Evolutionary conservation across 495 filamentous ascomycete species (phyloP).

Genomic region (Baudoinia panamericana): DNA sequence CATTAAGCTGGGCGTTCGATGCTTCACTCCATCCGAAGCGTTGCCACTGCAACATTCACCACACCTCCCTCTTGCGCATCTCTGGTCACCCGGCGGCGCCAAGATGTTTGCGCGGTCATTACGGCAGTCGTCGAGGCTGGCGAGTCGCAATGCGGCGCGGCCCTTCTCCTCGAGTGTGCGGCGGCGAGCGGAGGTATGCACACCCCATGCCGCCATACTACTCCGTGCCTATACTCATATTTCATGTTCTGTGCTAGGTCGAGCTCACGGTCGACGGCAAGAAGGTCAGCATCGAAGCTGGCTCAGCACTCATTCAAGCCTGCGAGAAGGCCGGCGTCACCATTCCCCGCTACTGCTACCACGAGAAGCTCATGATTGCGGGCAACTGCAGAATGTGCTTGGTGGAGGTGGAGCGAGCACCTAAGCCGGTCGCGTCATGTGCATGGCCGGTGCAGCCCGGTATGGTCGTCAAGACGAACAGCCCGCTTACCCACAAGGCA

Average conservation of each 20-base stretch:
- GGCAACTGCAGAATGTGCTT: slow-evolving; percentile 99
- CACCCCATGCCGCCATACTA: too few relatives aligned
- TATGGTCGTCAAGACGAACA: slow-evolving; percentile 98
- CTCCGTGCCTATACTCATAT: too few relatives aligned
- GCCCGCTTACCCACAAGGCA: slow-evolving; percentile 89
- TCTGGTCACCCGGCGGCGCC: too few relatives aligned
- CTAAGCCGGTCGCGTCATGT: slow-evolving; percentile 95
- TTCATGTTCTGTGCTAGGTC: too few relatives aligned
- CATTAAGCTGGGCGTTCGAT: too few relatives aligned
- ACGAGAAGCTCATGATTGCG: slow-evolving; percentile 98
- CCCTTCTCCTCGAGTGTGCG: slow-evolving; percentile 57
- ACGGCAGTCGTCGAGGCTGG: slow-evolving; percentile 58
- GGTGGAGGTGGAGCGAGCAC: slow-evolving; percentile 89
- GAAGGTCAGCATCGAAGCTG: slow-evolving; percentile 86
- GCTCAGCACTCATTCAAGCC: slow-evolving; percentile 93
- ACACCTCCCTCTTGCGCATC: too few relatives aligned
- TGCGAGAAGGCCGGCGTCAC: slow-evolving; percentile 92
- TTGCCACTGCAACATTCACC: too few relatives aligned
- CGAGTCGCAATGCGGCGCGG: slow-evolving; percentile 49
- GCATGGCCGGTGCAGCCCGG: slow-evolving; percentile 97
- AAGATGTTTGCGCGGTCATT: slow-evolving; percentile 83
- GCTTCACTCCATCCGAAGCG: slow-evolving; percentile 19
- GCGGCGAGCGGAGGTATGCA: slow-evolving; percentile 72
- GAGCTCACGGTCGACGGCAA: slow-evolving; percentile 95
- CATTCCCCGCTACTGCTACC: slow-evolving; percentile 98